Evolutionary conservation across 768 basidiomycete genomes (phyloP).

Genomic region (Psilocybe subaeruginosa): DNA sequence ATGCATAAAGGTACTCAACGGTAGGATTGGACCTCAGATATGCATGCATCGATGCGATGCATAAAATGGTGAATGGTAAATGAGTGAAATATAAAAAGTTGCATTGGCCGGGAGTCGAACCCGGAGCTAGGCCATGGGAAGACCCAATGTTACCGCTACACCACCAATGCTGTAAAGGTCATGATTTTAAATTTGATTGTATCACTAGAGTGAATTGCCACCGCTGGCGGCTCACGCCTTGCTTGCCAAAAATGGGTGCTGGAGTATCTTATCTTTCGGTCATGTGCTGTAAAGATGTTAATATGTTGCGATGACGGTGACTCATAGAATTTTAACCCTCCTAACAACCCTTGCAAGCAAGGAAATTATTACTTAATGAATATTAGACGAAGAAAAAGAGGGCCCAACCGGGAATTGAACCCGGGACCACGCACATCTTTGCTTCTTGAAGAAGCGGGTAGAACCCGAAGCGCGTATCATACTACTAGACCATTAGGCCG

Average conservation of each 20-base stretch:
- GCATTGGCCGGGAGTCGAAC: slow-evolving; percentile 60
- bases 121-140: slow-evolving; percentile 72
- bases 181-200: background rate
- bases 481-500: slow-evolving; percentile 40
- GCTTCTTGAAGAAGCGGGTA: slow-evolving; percentile 23
- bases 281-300: background rate
- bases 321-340: too few species aligned
- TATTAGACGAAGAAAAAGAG: slow-evolving; percentile 12
- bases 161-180: slow-evolving; percentile 13
- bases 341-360: too few species aligned
- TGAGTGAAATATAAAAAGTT: slow-evolving; percentile 19
- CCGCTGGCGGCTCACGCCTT: too few species aligned
- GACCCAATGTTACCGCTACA: slow-evolving; percentile 62
- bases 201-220: too few species aligned
- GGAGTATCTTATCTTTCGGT: too few species aligned
- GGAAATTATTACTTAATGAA: too few species aligned
- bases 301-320: too few species aligned
- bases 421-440: slow-evolving; percentile 36
- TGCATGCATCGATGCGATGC: too few species aligned
- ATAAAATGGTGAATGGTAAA: background rate
- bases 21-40: too few species aligned
- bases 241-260: too few species aligned
- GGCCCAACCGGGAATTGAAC: slow-evolving; percentile 41
- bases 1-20: background rate
- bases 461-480: slow-evolving; percentile 38